A percentile compares a stretch with the other conserved stretches of the same genome.
phyloP scores from a whole-genome alignment of 768 basidiomycete species.

The Tremella yokohamensis region DNA sequence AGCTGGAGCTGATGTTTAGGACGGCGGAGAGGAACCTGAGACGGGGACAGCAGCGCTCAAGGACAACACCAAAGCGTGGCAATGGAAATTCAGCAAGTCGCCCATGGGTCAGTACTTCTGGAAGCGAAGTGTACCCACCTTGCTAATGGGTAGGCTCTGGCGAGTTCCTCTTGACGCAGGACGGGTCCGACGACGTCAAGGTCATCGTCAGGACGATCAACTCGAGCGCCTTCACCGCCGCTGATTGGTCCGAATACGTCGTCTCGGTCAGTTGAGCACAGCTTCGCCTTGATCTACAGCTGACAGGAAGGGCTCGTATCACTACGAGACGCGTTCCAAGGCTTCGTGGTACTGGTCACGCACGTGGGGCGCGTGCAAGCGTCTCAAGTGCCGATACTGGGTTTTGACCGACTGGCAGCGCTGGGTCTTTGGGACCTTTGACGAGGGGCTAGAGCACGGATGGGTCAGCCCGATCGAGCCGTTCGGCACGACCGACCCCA shows the following conservation, averaged over 20 bases:
- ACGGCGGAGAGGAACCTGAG: conserved; percentile 41
- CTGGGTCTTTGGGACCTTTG: conserved; percentile 51
- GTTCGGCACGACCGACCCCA: conserved; percentile 31
- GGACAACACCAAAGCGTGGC: conserved; percentile 36
- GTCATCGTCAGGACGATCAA: conserved; percentile 51
- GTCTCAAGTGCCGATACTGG: conserved; percentile 45
- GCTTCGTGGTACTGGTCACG: conserved; percentile 53
- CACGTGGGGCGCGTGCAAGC: conserved; percentile 39
- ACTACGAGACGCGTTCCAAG: conserved; percentile 50
- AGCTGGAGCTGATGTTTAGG: conserved; percentile 16
- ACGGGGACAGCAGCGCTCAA: conserved; percentile 4
- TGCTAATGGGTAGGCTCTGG: conserved; percentile 40
- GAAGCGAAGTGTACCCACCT: background rate
- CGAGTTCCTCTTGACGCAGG: conserved; percentile 45
- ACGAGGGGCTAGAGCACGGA: conserved; percentile 34
- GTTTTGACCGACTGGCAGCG: conserved; percentile 51
- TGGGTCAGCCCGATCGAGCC: conserved; percentile 34
- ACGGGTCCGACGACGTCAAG: conserved; percentile 40
- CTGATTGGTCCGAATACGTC: conserved; percentile 50
- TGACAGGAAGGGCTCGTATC: conserved; percentile 38
- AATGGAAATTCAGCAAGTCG: conserved; percentile 48
- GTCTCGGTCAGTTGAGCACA: conserved; percentile 35
- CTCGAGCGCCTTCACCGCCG: conserved; percentile 44
- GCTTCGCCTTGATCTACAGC: background rate
- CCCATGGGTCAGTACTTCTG: conserved; percentile 43